phyloP scores from a whole-genome alignment of 2,329 filamentous ascomycete genomes.

The Hypoxylon sp. region DNA sequence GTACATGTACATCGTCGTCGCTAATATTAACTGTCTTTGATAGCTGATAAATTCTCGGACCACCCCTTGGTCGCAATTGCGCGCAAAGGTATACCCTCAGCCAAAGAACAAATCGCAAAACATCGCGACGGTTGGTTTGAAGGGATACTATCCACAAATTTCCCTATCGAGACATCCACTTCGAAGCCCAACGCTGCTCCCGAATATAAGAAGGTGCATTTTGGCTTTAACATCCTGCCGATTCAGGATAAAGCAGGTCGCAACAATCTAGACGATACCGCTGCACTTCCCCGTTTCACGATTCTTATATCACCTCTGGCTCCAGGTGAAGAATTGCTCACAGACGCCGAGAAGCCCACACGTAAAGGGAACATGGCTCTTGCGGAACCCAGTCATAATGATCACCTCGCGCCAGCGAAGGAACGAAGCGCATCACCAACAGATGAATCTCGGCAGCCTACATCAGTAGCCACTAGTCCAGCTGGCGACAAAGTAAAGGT shows the following conservation, averaged over 20 bases:
- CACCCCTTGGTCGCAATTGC: constrained; percentile 53
- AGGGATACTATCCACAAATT: constrained; percentile 51
- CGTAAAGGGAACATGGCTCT: constrained; percentile 45
- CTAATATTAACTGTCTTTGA: constrained; percentile 34
- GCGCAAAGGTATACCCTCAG: constrained; percentile 48
- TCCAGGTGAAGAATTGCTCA: constrained; percentile 46
- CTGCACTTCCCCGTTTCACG: constrained; percentile 59
- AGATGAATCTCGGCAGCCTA: constrained; percentile 33
- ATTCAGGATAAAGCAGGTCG: constrained; percentile 53
- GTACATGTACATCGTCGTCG: neutral
- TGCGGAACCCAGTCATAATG: constrained; percentile 28
- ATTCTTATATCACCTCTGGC: constrained; percentile 58
- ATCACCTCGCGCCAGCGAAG: constrained; percentile 42
- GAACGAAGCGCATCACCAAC: constrained; percentile 18
- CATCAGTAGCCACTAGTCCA: constrained; percentile 48
- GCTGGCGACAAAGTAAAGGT: constrained; percentile 55
- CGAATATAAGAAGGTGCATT: constrained; percentile 56
- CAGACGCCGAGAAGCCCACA: constrained; percentile 33
- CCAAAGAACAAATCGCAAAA: constrained; percentile 52
- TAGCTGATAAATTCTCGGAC: constrained; percentile 48
- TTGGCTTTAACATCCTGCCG: constrained; percentile 69
- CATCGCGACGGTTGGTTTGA: constrained; percentile 54
- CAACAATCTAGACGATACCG: constrained; percentile 43
- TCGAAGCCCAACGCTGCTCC: constrained; percentile 31
- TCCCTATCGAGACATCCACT: constrained; percentile 31